Conservation (phyloP, 2,329 filamentous ascomycete species). For the Fusarium temperatum region DNA sequence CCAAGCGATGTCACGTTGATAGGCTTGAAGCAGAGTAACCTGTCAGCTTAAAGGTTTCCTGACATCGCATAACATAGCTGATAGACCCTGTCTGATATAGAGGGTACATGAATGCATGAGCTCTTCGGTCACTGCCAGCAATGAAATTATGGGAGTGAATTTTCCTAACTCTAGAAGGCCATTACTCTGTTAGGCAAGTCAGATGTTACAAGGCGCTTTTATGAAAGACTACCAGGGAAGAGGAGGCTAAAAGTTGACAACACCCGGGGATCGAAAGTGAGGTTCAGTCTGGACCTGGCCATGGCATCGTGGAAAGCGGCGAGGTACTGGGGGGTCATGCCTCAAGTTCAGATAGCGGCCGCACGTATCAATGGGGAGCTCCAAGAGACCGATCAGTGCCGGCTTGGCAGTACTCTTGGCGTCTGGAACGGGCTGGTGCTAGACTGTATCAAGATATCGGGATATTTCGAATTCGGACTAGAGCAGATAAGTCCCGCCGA, state of each 20-base stretch:
- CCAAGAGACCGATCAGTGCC: neutral
- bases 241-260: neutral
- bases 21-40: neutral
- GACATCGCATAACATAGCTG: too few relatives aligned
- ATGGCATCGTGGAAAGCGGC: neutral
- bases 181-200: neutral
- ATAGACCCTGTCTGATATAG: neutral
- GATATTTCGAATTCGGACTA: neutral
- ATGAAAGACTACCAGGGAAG: neutral
- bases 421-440: neutral
- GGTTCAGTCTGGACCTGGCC: neutral
- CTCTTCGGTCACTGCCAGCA: neutral
- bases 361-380: neutral
- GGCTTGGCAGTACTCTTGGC: neutral
- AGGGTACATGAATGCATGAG: too few relatives aligned
- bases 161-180: neutral
- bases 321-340: neutral
- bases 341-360: neutral
- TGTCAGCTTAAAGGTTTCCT: too few relatives aligned
- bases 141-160: fast-evolving
- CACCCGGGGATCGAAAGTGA: neutral
- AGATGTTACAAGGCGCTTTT: neutral
- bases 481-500: neutral
- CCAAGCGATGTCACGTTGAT: neutral
- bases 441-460: too few relatives aligned